These are phyloP conservation scores for Talaromyces verruculosus DNA, from an alignment of 2,329 filamentous ascomycete genomes.

Conservation along the genomic window DNA sequence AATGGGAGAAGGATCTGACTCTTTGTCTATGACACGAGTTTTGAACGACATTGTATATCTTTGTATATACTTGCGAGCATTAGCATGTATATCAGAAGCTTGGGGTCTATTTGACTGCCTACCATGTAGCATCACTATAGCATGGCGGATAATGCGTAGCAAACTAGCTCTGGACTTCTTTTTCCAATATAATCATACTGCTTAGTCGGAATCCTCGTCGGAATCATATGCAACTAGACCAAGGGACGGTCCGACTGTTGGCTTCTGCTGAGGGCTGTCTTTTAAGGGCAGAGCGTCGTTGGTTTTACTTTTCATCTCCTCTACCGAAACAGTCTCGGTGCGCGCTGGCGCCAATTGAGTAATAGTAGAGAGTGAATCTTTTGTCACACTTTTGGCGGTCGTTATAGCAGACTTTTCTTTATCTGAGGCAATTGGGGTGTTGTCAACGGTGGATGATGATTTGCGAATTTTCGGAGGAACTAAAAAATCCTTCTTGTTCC, in stretches of 20 bases:
- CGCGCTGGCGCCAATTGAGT: neutral
- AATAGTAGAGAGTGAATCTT: neutral
- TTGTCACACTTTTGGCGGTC: neutral
- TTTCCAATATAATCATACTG: neutral
- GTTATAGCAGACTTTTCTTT: constrained; percentile 18
- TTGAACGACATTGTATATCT: neutral
- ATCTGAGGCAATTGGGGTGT: constrained; percentile 18
- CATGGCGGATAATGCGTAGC: neutral
- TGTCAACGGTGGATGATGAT: constrained; percentile 32
- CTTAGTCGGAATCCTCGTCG: constrained; percentile 38
- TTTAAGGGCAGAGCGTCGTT: neutral
- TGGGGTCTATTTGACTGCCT: neutral
- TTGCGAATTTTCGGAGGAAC: constrained; percentile 47
- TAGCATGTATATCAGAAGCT: neutral
- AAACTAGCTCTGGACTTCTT: neutral
- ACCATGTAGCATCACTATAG: neutral
- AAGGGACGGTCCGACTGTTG: constrained; percentile 29
- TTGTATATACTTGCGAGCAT: neutral
- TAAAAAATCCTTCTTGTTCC: constrained; percentile 46
- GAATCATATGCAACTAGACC: constrained; percentile 43
- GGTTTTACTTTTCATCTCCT: neutral
- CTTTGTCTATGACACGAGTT: neutral
- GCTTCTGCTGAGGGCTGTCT: constrained; percentile 21
- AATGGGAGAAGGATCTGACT: neutral
- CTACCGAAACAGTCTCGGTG: neutral